These are phyloP conservation scores for Penicillium fimorum DNA, from an alignment of 495 filamentous ascomycete species.

Conservation along the genomic window DNA sequence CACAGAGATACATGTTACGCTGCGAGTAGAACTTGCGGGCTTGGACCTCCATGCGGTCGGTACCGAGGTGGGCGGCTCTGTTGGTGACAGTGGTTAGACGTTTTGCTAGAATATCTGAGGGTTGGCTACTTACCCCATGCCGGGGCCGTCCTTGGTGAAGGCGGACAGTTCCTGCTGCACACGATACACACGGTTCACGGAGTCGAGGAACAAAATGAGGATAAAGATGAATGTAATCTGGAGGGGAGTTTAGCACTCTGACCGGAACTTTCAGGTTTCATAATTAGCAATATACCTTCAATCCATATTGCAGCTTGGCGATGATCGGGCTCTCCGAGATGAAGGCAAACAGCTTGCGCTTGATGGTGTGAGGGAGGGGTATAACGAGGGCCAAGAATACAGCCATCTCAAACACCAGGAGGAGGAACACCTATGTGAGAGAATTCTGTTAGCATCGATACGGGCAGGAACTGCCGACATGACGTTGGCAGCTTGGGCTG, in stretches of 20 bases:
- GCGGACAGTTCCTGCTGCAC: constrained; percentile 83
- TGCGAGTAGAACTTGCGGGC: constrained; percentile 99
- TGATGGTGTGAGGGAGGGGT: constrained; percentile 82
- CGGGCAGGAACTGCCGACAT: not conserved
- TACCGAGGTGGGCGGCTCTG: constrained; percentile 69
- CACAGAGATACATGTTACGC: constrained; percentile 99
- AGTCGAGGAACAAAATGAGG: constrained; percentile 95
- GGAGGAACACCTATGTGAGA: constrained; percentile 74
- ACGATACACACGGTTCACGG: constrained; percentile 96
- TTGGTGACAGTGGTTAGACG: constrained; percentile 23
- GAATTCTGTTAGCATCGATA: constrained; percentile 10
- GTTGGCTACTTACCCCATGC: constrained; percentile 39
- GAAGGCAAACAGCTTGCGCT: constrained; percentile 88
- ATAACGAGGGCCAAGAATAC: constrained; percentile 91
- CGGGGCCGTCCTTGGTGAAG: constrained; percentile 49
- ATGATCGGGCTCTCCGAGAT: constrained; percentile 84
- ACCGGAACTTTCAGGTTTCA: not conserved
- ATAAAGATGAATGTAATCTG: constrained; percentile 99
- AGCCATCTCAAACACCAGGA: constrained; percentile 89
- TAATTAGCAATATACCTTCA: constrained; percentile 56
- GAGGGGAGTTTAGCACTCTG: constrained; percentile 6
- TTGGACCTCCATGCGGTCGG: constrained; percentile 96
- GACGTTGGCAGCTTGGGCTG: constrained; percentile 1
- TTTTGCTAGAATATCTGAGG: not conserved
- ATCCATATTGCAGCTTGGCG: constrained; percentile 76